A percentile compares a stretch with the other conserved stretches of the same genome.
These are phyloP conservation scores for Chenopodium suecicum DNA, from an alignment of 148 eudicot species.

Conservation along the genomic window DNA sequence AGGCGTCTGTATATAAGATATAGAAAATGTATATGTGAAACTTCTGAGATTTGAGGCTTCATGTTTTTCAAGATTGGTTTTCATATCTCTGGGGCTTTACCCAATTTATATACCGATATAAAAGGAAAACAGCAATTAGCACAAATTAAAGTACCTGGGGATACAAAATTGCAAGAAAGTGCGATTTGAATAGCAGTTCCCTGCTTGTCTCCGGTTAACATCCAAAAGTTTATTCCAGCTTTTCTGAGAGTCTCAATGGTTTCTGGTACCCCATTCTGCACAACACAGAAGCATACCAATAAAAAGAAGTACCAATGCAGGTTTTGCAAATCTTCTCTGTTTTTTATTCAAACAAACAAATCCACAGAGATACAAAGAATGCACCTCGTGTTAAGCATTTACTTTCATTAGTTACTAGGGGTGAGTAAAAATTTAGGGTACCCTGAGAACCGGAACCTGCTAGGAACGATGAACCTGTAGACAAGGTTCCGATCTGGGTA, in stretches of 20 bases:
- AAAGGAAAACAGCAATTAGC: not conserved
- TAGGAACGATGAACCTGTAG: no score
- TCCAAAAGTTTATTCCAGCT: conserved; percentile 99
- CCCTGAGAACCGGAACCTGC: no score
- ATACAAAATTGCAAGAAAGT: conserved; percentile 90
- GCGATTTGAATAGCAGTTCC: conserved; percentile 95
- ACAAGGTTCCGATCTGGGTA: no score
- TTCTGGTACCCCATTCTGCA: conserved; percentile 93
- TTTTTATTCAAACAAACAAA: not conserved
- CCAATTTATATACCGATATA: no score
- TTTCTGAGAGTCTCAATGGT: conserved; percentile 83
- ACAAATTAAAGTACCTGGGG: conserved; percentile 56
- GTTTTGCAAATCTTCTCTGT: not conserved
- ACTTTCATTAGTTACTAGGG: no score
- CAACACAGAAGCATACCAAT: conserved; percentile 3
- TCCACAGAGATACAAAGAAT: not conserved
- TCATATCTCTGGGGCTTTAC: no score
- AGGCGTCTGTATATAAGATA: not conserved
- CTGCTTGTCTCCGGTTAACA: conserved; percentile 98
- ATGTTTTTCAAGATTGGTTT: not conserved
- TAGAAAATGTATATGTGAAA: not conserved
- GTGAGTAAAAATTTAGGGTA: no score
- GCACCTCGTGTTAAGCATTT: not conserved
- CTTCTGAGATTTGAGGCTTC: not conserved
- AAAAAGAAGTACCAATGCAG: not conserved